These are phyloP conservation scores for Solanum chacoense DNA, from an alignment of 305 asterid genomes.

Conservation along the genomic window DNA sequence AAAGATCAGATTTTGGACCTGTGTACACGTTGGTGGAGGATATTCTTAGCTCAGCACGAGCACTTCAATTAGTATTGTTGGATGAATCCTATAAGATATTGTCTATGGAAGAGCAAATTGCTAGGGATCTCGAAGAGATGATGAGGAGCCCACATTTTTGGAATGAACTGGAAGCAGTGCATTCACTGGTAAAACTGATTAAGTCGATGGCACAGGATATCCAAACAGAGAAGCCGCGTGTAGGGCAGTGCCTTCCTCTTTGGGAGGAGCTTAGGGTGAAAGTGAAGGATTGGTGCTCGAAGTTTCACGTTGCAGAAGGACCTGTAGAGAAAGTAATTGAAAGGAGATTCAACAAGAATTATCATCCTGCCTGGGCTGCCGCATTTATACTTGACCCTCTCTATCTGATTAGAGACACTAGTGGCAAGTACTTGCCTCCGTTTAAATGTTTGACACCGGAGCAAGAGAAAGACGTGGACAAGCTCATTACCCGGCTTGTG, in stretches of 20 bases:
- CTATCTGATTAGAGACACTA: slow-evolving; percentile 60
- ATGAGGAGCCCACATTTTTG: slow-evolving; percentile 79
- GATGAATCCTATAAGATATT: slow-evolving; percentile 63
- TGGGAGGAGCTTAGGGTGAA: slow-evolving; percentile 84
- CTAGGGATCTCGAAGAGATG: slow-evolving; percentile 72
- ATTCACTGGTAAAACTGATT: slow-evolving; percentile 60
- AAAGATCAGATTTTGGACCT: slow-evolving; percentile 51
- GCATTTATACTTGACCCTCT: slow-evolving; percentile 89
- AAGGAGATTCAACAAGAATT: slow-evolving; percentile 59
- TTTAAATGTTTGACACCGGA: slow-evolving; percentile 74
- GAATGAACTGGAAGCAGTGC: slow-evolving; percentile 82
- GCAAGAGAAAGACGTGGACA: slow-evolving; percentile 93
- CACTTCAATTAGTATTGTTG: slow-evolving; percentile 55
- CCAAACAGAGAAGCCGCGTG: slow-evolving; percentile 59
- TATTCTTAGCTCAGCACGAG: slow-evolving; percentile 63
- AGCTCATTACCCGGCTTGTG: slow-evolving; percentile 74
- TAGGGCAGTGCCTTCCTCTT: slow-evolving; percentile 85
- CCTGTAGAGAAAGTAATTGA: slow-evolving; percentile 66
- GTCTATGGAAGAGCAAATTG: slow-evolving; percentile 48
- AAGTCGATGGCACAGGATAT: slow-evolving; percentile 64
- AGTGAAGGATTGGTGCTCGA: slow-evolving; percentile 72
- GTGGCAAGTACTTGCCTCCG: slow-evolving; percentile 92
- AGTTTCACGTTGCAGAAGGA: slow-evolving; percentile 48
- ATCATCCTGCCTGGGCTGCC: slow-evolving; percentile 95
- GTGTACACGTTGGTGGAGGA: slow-evolving; percentile 57